phyloP scores from a whole-genome alignment of 225 moss, liverwort and hornwort species.

The Physcomitrium patens region DNA sequence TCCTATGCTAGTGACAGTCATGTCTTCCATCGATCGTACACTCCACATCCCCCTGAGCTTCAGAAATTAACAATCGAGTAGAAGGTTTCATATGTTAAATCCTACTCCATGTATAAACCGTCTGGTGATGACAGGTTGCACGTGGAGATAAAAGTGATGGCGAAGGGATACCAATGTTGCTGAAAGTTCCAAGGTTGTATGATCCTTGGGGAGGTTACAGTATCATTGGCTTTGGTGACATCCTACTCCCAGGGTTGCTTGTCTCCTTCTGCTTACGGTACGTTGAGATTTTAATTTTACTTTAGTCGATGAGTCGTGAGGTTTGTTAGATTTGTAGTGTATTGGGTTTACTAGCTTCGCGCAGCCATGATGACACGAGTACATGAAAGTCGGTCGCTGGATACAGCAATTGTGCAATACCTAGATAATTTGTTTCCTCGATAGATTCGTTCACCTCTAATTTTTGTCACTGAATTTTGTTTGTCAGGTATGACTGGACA shows the following conservation, averaged over 20 bases:
- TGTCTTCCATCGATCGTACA: conserved; percentile 6
- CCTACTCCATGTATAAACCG: neutral
- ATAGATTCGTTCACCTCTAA: neutral
- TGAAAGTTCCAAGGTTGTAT: conserved; percentile 83
- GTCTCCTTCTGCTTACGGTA: conserved; percentile 79
- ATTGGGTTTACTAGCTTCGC: neutral
- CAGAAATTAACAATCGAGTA: neutral
- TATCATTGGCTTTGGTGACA: conserved; percentile 91
- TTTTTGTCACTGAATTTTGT: neutral
- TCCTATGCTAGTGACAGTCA: neutral
- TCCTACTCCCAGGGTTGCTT: conserved; percentile 75
- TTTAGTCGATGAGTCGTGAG: neutral
- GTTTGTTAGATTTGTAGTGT: neutral
- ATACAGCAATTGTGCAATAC: neutral
- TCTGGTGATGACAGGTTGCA: conserved; percentile 60
- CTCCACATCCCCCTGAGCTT: neutral
- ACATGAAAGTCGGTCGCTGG: too few relatives aligned
- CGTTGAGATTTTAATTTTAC: neutral
- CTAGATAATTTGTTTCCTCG: neutral
- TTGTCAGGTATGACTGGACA: conserved; percentile 83
- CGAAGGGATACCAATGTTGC: conserved; percentile 87
- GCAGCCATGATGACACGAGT: neutral
- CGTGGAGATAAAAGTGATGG: conserved; percentile 81
- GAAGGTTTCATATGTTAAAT: neutral
- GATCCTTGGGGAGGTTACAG: conserved; percentile 93